These are phyloP conservation scores for Kwoniella europaea DNA, from an alignment of 768 basidiomycete species.

Conservation along the genomic window DNA sequence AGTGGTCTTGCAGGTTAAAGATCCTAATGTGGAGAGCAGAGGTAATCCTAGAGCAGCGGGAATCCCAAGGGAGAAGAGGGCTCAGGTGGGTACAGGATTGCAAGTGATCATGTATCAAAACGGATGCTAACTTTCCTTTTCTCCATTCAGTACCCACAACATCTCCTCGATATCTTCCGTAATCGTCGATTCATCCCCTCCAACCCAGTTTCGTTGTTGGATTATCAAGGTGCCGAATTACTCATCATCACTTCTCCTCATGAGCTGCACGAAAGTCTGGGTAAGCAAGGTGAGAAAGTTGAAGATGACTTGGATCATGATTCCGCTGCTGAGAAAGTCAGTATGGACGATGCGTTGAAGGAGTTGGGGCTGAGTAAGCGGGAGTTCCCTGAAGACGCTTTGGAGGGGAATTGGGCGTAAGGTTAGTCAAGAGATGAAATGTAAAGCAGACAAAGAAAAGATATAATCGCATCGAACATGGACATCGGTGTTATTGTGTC, in stretches of 20 bases:
- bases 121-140: not conserved
- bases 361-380: slow-evolving; percentile 50
- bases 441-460: not conserved
- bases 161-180: slow-evolving; percentile 40
- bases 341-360: slow-evolving; percentile 45
- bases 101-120: slow-evolving; percentile 8
- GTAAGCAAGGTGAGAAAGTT: slow-evolving; percentile 46
- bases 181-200: slow-evolving; percentile 45
- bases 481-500: too few relatives aligned
- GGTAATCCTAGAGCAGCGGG: slow-evolving; percentile 47
- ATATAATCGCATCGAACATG: too few relatives aligned
- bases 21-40: slow-evolving; percentile 38
- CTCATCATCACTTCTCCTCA: slow-evolving; percentile 51
- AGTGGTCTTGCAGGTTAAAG: slow-evolving; percentile 49
- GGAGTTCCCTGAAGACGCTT: slow-evolving; percentile 47
- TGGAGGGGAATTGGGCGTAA: slow-evolving; percentile 52
- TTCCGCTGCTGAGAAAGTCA: slow-evolving; percentile 36
- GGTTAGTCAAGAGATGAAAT: not conserved
- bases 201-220: slow-evolving; percentile 46
- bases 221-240: slow-evolving; percentile 46
- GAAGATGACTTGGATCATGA: slow-evolving; percentile 45
- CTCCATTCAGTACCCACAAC: slow-evolving; percentile 36
- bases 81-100: slow-evolving; percentile 33
- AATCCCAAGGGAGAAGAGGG: slow-evolving; percentile 46
- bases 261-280: slow-evolving; percentile 41